phyloP scores from a whole-genome alignment of 805 yeast species.

The Saccharomycopsis babjevae region DNA sequence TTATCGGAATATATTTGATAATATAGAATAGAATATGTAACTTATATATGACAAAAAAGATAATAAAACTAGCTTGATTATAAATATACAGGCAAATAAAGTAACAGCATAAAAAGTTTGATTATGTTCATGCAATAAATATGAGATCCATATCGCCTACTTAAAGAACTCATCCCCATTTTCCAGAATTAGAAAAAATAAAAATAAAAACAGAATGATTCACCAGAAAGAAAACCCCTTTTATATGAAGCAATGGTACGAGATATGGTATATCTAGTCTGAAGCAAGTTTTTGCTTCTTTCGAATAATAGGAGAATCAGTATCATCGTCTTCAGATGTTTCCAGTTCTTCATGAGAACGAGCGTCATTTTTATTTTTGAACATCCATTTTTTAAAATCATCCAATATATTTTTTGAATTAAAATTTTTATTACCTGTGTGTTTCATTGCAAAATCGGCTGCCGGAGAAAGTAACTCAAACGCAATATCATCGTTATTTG shows the following conservation, averaged over 20 bases:
- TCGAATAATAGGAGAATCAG: slow-evolving; percentile 1
- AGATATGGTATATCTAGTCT: not conserved
- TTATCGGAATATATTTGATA: not conserved
- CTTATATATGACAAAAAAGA: not conserved
- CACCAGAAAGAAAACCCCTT: too few relatives aligned
- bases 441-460: slow-evolving; percentile 55
- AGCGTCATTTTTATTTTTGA: slow-evolving; percentile 17
- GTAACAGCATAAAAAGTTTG: not conserved
- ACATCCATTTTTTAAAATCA: slow-evolving; percentile 28
- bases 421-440: slow-evolving; percentile 44
- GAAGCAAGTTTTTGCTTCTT: slow-evolving; percentile 6
- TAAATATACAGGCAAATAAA: not conserved
- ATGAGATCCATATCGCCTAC: too few relatives aligned
- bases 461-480: slow-evolving; percentile 38
- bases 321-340: slow-evolving; percentile 3
- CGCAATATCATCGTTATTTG: slow-evolving; percentile 8
- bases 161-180: too few relatives aligned
- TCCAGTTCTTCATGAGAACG: not conserved
- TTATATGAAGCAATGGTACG: too few relatives aligned
- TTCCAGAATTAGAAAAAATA: too few relatives aligned
- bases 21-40: not conserved
- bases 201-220: too few relatives aligned
- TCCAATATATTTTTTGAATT: slow-evolving; percentile 24
- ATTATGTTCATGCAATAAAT: too few relatives aligned
- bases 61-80: not conserved